Base-by-base conservation (phyloP, 2,329 filamentous ascomycete species). In the Sarocladium strictum region DNA sequence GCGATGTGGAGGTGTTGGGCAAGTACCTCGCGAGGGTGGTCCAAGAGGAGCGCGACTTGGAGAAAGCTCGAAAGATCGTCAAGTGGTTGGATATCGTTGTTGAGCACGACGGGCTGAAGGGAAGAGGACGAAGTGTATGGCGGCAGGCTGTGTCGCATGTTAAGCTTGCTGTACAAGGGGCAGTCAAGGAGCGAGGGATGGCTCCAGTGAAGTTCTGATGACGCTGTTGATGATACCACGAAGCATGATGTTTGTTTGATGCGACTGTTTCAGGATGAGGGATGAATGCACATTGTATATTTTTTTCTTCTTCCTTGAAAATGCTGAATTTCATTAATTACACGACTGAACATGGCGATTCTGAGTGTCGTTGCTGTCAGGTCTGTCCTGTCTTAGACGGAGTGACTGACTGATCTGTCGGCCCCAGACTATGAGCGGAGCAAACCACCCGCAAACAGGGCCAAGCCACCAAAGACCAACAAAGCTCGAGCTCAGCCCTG, bases 1-100 rank as follows among this genome's bases (percentile, higher is more conserved):
- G 88, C 55, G 94, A 99, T 68, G 85, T 93, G 0, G 78, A 78
- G 38, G 84, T 92, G 35, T 75, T 97, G 57, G 81, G 79, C 54
- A 80, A 76, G 62, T 97, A 96, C 67, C 68, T 97, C 27, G 74
- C 67, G 4, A 79, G 79, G 24, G 89, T 97, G 0, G 78, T 96
- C 0, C 57, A 72, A 1, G 85, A 93, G 55, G 94, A 97, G 68
- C 76, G 79, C 56, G 86, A 97, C 65, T 77, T 94, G 70, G 79
- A 79, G 4, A 96, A 96, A 69, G 89, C 82, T 1, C 77, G 83
- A 1, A 80, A 80, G 12, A 70, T 94, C 17, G 79, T 87, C 12
- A 83, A 77, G 59, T 96, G 90, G 89, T 60, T 86, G 50, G 73
- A 74, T 40, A 75, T 80, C 63, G 59, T 85, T 19, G 74, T 85